Evolutionary conservation across 768 basidiomycete species (phyloP).

Genomic region (Tylopilus vinaceipallidus): DNA sequence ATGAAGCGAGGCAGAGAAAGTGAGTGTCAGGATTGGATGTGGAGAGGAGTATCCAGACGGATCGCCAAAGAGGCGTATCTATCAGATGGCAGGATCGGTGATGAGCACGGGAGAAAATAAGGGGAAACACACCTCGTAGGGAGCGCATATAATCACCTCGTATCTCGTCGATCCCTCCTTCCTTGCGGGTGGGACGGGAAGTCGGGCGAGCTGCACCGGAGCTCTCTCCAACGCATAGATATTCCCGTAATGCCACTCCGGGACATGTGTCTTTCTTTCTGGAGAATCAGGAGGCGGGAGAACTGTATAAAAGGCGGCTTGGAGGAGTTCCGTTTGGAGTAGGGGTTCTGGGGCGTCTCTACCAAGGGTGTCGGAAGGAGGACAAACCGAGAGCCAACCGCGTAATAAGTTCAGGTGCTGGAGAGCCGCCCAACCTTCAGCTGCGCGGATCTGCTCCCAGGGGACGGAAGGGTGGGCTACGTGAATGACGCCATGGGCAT

Average conservation of each 20-base stretch:
- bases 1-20: conserved; percentile 46
- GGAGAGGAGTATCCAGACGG: conserved; percentile 43
- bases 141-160: conserved; percentile 71
- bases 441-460: conserved; percentile 64
- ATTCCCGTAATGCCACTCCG: conserved; percentile 80
- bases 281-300: conserved; percentile 43
- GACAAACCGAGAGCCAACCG: conserved; percentile 57
- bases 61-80: conserved; percentile 86
- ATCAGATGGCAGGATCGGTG: not conserved
- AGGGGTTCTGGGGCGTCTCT: conserved; percentile 34
- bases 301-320: conserved; percentile 76
- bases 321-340: conserved; percentile 59
- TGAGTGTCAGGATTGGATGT: conserved; percentile 56
- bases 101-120: not conserved
- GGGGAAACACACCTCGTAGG: conserved; percentile 64
- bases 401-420: conserved; percentile 78
- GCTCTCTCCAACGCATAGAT: conserved; percentile 69
- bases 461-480: conserved; percentile 66
- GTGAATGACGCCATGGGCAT: conserved; percentile 46
- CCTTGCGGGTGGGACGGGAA: conserved; percentile 43
- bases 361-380: conserved; percentile 34
- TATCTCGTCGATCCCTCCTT: conserved; percentile 50
- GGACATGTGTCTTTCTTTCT: conserved; percentile 23
- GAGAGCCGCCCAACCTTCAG: conserved; percentile 84
- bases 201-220: conserved; percentile 45